Base-by-base conservation (phyloP, 2,329 filamentous ascomycete genomes). In the Parasarocladium wereldwijsianum region DNA sequence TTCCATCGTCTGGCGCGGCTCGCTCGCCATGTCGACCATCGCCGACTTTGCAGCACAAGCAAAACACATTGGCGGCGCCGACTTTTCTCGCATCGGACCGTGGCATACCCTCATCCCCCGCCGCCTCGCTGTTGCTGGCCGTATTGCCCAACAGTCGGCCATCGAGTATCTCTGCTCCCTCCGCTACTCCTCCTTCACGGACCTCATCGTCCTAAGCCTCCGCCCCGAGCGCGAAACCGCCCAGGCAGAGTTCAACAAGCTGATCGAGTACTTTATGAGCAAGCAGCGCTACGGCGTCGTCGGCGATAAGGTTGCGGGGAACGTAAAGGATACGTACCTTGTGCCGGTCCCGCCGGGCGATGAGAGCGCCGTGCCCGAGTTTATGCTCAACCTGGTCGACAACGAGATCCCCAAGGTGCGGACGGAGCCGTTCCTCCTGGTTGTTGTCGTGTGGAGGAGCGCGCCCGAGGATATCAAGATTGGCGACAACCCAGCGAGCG, bases 141-240 rank as follows among this genome's bases (percentile, higher is more conserved):
- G 90, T 12, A 90, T 98, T 35, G 72, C 81, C 30, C 74, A 83
- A 40, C 68, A 78, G 35, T 79, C 78, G 39, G 90, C 87, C 8
- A 84, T 85, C 33, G 83, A 92, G 36, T 98, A 98, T 44, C 73
- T 98, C 1, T 90, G 84, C 46, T 76, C 83, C 29, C 63, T 96
- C 36, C 74, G 84, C 9, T 92, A 82, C 51, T 87, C 79, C 47
- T 69, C 70, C 31, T 75, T 75, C 29, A 86, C 82, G 3, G 90
- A 96, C 44, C 74, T 98, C 5, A 69, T 84, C 1, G 80, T 96
- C 14, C 70, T 92, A 13, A 72, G 74, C 25, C 56, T 96, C 19
- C 67, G 66, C 12, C 69, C 74, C 1, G 71, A 76, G 14, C 62
- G 74, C 4, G 59, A 60, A 1, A 69, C 32, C 5, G 20, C 73